A percentile compares a stretch with the other conserved stretches of the same genome.
Conservation (phyloP, 495 filamentous ascomycete species). For the Immersiella caudata region DNA sequence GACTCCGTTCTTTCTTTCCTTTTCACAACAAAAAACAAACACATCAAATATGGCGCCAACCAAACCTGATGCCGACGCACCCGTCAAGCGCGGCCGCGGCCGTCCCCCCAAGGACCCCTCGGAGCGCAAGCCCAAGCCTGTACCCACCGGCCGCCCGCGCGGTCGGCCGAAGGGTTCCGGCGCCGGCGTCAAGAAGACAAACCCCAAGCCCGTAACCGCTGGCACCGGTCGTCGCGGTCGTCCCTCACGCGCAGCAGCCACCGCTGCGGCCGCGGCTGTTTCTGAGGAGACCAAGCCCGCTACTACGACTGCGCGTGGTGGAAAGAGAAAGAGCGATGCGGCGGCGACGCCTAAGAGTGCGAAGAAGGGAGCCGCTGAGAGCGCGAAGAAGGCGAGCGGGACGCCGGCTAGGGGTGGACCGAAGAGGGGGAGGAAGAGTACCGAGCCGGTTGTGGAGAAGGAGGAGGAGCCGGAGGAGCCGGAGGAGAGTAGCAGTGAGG, state of each 20-base stretch:
- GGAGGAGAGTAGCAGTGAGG: slow-evolving; percentile 24
- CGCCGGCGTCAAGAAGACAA: slow-evolving; percentile 40
- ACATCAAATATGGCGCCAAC: slow-evolving; percentile 27
- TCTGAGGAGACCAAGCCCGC: slow-evolving; percentile 14
- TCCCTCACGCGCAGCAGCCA: slow-evolving; percentile 34
- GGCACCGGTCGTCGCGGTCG: slow-evolving; percentile 40
- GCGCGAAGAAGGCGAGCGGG: slow-evolving; percentile 17
- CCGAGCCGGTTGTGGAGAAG: slow-evolving; percentile 28
- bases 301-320: slow-evolving; percentile 14
- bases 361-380: not conserved
- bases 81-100: slow-evolving; percentile 50
- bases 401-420: slow-evolving; percentile 36
- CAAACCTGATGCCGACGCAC: slow-evolving; percentile 23
- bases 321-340: slow-evolving; percentile 7
- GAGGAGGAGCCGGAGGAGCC: slow-evolving; percentile 28
- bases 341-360: slow-evolving; percentile 16
- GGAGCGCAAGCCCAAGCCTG: slow-evolving; percentile 39
- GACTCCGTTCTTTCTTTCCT: no score
- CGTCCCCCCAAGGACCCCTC: slow-evolving; percentile 46
- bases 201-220: slow-evolving; percentile 17
- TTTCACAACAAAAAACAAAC: slow-evolving; percentile 2
- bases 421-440: slow-evolving; percentile 19
- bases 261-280: slow-evolving; percentile 15
- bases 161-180: slow-evolving; percentile 49
- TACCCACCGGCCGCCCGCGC: slow-evolving; percentile 46